Evolutionary conservation across 805 yeast species (phyloP).

Genomic region (Hanseniaspora clermontiae): DNA sequence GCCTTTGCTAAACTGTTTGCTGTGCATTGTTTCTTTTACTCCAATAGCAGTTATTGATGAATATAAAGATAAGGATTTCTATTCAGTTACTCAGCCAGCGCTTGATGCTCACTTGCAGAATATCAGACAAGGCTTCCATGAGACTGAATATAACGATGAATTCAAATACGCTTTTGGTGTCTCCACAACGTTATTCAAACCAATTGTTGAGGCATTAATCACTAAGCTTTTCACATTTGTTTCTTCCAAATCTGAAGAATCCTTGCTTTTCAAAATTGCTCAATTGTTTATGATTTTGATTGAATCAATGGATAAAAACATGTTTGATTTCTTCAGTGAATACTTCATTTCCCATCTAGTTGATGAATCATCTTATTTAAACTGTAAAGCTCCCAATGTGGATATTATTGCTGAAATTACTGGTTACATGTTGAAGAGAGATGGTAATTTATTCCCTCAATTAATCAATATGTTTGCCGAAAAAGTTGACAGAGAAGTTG

Average conservation of each 20-base stretch:
- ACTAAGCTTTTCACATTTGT: conserved; percentile 49
- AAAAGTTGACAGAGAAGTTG: conserved; percentile 51
- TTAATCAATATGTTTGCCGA: conserved; percentile 20
- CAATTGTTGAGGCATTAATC: conserved; percentile 43
- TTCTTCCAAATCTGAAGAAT: conserved; percentile 37
- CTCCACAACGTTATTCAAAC: conserved; percentile 58
- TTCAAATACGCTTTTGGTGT: conserved; percentile 52
- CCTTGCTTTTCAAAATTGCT: conserved; percentile 30
- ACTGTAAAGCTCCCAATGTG: conserved; percentile 45
- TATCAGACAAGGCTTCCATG: conserved; percentile 31
- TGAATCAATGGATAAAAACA: conserved; percentile 49
- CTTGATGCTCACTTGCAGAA: conserved; percentile 49
- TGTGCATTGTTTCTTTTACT: conserved; percentile 54
- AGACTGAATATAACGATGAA: conserved; percentile 31
- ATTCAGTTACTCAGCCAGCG: conserved; percentile 30
- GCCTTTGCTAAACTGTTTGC: conserved; percentile 54
- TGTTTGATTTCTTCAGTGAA: conserved; percentile 36
- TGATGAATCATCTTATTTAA: conserved; percentile 40
- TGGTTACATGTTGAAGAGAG: conserved; percentile 57
- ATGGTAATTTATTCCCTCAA: conserved; percentile 24
- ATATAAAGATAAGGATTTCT: conserved; percentile 28
- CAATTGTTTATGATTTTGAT: conserved; percentile 37
- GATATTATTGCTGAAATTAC: conserved; percentile 60
- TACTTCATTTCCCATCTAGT: conserved; percentile 28
- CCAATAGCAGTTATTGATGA: conserved; percentile 51